Evolutionary conservation across 345 rosid species (phyloP), one percentile per base, ranked within the genome.

Genomic region (Diplotaxis tenuifolia): DNA sequence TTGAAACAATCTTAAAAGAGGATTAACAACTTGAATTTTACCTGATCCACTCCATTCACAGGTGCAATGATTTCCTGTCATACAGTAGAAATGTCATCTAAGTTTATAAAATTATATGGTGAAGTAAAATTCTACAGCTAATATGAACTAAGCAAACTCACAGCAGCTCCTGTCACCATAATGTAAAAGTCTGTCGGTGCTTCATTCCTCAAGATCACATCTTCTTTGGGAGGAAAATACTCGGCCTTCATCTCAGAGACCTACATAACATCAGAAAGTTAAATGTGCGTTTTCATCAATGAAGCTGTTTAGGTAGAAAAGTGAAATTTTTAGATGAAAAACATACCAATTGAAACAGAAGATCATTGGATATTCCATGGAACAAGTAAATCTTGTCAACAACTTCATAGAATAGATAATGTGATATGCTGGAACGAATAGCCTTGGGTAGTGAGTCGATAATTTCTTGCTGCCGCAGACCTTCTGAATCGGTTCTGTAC

Each of bases 181-280:
- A 93, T 82, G 73, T 93, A 93, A 75, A 93, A 67, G 71, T 91
- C 96, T 27, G 97, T 84, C 10, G 97, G 97, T 16, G 94, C 94
- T 84, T 93, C 96, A 67, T 93, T 93, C 78, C 89, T 90, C 80
- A 87, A 82, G 71, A 93, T 89, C 67, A 93, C 90, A 69, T 93
- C 96, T 84, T 93, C 98, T 82, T 81, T 89, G 3, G 98, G 98
- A 78, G 98, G 88, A 75, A 85, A 93, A 79, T 93, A 93, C 80
- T 93, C 98, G 0, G 96, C 89, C 59, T 90, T 93, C 98, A 89
- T 90, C 79, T 90, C 97, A 1, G 98, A 62, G 56, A 93, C 96
- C 98, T 87, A 54, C 65, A 73, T 31, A 18, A 14, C 47, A 20
- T 27, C 6, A 28, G 8, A 82, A 90, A 22, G n/a, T 68, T 56